Percentiles rank a stretch among this genome's conserved stretches.
Conservation (phyloP, 345 rosid genomes). For the Schrenkiella parvula region DNA sequence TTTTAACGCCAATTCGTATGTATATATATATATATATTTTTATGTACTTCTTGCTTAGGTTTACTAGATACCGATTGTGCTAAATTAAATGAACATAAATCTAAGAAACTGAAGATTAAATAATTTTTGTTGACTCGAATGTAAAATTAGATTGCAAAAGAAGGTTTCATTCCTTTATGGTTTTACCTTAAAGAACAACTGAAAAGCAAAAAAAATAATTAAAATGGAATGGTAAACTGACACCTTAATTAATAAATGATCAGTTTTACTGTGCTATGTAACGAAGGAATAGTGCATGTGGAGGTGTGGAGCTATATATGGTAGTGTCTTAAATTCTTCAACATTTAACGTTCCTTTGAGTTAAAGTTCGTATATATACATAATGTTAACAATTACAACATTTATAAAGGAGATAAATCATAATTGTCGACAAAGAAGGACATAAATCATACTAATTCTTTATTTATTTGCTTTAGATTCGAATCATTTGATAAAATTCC, state of each 20-base stretch:
- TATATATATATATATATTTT: background rate
- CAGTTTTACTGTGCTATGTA: conserved; percentile 15
- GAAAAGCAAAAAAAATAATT: background rate
- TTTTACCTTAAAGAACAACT: background rate
- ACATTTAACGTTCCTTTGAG: conserved; percentile 2
- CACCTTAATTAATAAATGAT: conserved; percentile 3
- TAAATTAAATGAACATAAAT: background rate
- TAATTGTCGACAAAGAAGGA: background rate
- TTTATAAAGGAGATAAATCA: background rate
- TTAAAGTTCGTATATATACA: conserved; percentile 3
- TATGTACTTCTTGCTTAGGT: background rate
- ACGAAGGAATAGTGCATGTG: conserved; percentile 20
- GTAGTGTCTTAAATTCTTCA: background rate
- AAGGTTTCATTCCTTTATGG: background rate
- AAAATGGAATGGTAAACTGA: background rate
- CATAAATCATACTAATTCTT: background rate
- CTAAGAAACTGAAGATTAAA: background rate
- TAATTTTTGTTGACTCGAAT: background rate
- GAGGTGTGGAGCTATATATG: background rate
- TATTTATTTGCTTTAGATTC: background rate
- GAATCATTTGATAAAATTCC: background rate
- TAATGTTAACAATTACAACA: background rate
- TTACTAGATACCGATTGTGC: background rate
- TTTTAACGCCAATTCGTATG: too few relatives aligned
- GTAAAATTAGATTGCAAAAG: background rate